Evolutionary conservation across 345 rosid species (phyloP).

Genomic region (Luvunga scandens): DNA sequence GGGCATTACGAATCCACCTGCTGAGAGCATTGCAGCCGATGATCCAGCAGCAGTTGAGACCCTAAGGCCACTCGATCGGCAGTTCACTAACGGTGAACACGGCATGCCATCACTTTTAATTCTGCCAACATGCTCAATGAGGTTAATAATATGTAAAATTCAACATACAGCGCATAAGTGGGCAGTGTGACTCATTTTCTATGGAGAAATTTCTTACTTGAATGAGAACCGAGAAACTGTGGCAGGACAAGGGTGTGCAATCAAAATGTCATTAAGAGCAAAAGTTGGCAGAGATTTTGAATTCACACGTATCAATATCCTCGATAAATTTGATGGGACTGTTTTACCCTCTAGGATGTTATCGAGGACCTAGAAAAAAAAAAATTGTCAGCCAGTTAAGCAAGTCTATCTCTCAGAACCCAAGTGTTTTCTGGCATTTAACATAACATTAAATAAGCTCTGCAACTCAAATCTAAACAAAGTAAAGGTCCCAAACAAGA

Average conservation of each 20-base stretch:
- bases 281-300: conserved; percentile 51
- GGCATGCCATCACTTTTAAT: conserved; percentile 41
- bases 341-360: conserved; percentile 53
- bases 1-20: conserved; percentile 83
- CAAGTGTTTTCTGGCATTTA: not conserved
- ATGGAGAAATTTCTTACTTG: conserved; percentile 41
- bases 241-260: conserved; percentile 85
- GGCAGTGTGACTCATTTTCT: not conserved
- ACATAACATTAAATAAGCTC: not conserved
- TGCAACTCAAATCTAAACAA: not conserved
- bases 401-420: not conserved
- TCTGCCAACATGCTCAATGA: conserved; percentile 34
- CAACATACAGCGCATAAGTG: not conserved
- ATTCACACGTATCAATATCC: conserved; percentile 60
- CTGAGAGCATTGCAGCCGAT: conserved; percentile 90
- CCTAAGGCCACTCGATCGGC: conserved; percentile 90
- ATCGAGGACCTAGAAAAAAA: conserved; percentile 56
- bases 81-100: conserved; percentile 45
- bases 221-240: conserved; percentile 78
- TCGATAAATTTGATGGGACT: conserved; percentile 53
- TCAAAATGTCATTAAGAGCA: conserved; percentile 77
- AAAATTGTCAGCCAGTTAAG: not conserved
- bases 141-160: not conserved
- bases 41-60: conserved; percentile 88
- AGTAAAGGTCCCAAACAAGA: not conserved